Base-by-base conservation (phyloP, 108 stramenopile genomes). In the Cyclotella sp. region DNA sequence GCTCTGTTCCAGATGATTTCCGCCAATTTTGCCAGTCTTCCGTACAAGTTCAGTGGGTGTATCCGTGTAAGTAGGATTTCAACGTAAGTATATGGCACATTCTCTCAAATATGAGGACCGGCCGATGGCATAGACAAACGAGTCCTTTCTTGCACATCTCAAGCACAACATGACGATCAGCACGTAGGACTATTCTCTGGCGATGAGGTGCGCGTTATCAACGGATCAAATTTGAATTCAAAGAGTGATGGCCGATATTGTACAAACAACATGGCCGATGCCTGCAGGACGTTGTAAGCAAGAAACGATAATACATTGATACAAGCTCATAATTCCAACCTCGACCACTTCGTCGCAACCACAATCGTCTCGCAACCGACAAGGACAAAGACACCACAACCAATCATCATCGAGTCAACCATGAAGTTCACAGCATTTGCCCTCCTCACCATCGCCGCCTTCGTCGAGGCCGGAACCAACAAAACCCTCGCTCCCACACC, bases 131-230 rank as follows among this genome's bases (percentile, higher is more conserved):
- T 19, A 51, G 34, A 34, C 6, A 34, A 34, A 34, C 2, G 34
- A 34, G 34, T 34, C 34, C 6, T 34, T 34, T 34, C 49, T 51
- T 51, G 49, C 49, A 16, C 3, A 8, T 1, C 8, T 3, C 49
- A 51, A 3, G 19, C 49, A 51, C 16, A 19, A 19, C 3, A 16
- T 3, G 6, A 51, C 19, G 49, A 16, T n/a, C n/a, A n/a, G n/a
- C n/a, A n/a, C n/a, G n/a, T n/a, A n/a, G n/a, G n/a, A n/a, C n/a
- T n/a, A n/a, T n/a, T n/a, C n/a, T n/a, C n/a, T 19, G 49, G 49
- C 49, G 49, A 51, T 51, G 49, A 51, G 49, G 49, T 51, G 49
- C 49, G 49, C 49, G 19, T 16, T 51, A 51, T 51, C 49, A 51
- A 51, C 49, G 49, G 49, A 51, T 51, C 19, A 51, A 51, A 51